Evolutionary conservation across 805 yeast species (phyloP), one percentile per base, ranked within the genome.

Genomic region (Barnettozyma salicaria): DNA sequence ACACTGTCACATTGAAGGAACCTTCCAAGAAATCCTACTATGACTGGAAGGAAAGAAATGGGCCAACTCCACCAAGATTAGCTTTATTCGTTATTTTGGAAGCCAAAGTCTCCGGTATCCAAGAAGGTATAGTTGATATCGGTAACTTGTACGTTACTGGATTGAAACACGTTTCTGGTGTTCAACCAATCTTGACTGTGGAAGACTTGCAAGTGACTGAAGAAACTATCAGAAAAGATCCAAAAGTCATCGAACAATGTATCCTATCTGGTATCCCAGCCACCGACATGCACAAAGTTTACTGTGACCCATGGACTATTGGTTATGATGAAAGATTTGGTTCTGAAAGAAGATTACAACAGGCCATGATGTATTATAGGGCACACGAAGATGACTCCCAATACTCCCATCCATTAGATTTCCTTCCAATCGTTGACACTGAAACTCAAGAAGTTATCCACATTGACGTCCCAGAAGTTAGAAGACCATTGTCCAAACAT

Each of bases 291-390:
- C 53, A 59, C 54, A 67, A 70, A 48, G 65, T 76, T 31, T 76
- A 73, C 64, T 76, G 81, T 62, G 81, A 77, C 53, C 79, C 81
- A 35, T 76, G 82, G 82, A 73, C 82, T 22, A 76, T 78, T 52
- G 83, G 83, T 32, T 77, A 73, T 52, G 84, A 78, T 55, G 82
- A 74, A 64, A 71, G 90, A 63, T 82, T 86, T 83, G 90, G 90
- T 30, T 74, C 81, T 31, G 68, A 76, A 34, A 71, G 74, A 58
- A 71, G 92, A 62, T 70, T 82, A 44, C 90, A 82, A 61, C 92
- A 82, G 61, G 89, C 89, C 28, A 70, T 83, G 59, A 70, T 83
- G 71, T 82, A 80, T 67, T 83, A 79, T 72, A 72, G 88, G 65
- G 66, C 76, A 11, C 66, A 77, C 55, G 87, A 78, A 61, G 85